Conservation (phyloP, 2,329 filamentous ascomycete species). For the Aspergillus pseudoglaucus region DNA sequence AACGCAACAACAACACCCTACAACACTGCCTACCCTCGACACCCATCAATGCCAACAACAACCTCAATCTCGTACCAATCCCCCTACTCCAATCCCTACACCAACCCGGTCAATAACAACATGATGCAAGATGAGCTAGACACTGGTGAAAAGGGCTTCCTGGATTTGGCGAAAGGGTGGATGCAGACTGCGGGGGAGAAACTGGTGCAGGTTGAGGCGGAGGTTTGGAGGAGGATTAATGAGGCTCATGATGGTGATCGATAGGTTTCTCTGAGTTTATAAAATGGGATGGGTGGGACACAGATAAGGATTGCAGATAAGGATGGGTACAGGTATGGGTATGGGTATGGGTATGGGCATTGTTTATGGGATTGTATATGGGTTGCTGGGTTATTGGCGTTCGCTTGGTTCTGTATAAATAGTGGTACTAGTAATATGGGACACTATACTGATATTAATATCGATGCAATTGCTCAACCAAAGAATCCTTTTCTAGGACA, state of each 20-base stretch:
- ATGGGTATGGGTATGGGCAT: no score
- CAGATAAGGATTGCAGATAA: no score
- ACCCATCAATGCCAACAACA: conserved; percentile 17
- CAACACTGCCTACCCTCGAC: conserved; percentile 21
- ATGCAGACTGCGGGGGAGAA: conserved; percentile 34
- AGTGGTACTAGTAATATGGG: no score
- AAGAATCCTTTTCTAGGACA: no score
- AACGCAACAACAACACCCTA: conserved; percentile 7
- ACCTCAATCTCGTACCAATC: conserved; percentile 4
- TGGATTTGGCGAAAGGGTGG: conserved; percentile 39
- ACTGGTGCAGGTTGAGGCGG: conserved; percentile 40
- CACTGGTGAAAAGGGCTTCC: conserved; percentile 24
- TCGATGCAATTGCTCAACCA: no score
- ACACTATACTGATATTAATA: no score
- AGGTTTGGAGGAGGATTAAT: conserved; percentile 44
- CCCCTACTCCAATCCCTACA: conserved; percentile 1
- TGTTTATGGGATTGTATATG: background rate
- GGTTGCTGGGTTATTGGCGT: background rate
- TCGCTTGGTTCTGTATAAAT: background rate
- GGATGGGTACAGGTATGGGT: background rate
- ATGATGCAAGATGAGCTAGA: conserved; percentile 10
- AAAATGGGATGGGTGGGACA: no score
- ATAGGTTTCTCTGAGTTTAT: no score
- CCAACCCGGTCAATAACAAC: background rate
- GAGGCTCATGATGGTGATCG: conserved; percentile 22